Evolutionary conservation across 345 rosid species (phyloP).

Genomic region (Brassica nigra): DNA sequence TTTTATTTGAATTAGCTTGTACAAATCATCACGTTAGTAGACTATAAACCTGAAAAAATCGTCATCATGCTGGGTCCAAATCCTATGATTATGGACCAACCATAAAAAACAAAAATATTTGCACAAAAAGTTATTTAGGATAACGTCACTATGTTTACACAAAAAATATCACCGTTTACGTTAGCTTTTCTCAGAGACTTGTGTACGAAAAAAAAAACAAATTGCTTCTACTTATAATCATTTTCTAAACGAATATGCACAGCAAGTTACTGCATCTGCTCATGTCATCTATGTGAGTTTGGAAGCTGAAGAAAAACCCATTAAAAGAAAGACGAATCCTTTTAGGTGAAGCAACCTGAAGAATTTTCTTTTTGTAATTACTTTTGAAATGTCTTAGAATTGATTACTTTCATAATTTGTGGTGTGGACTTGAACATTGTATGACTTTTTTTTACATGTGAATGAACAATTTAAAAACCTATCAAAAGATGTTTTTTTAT

Average conservation of each 20-base stretch:
- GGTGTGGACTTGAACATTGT: conserved; percentile 18
- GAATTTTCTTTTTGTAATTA: background rate
- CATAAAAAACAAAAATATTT: background rate
- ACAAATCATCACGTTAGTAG: background rate
- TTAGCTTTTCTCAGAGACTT: background rate
- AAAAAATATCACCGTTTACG: background rate
- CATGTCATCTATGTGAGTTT: conserved; percentile 24
- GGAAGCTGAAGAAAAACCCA: conserved; percentile 25
- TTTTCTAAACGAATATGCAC: conserved; percentile 21
- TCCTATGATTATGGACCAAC: background rate
- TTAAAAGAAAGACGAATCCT: conserved; percentile 28
- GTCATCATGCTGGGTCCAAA: conserved; percentile 2
- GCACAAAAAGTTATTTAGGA: background rate
- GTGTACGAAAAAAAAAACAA: background rate
- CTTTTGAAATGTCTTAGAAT: conserved; percentile 15
- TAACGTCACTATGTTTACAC: background rate
- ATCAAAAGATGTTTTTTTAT: conserved; percentile 20
- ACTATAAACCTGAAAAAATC: background rate
- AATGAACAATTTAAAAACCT: conserved; percentile 19
- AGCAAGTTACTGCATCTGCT: conserved; percentile 14
- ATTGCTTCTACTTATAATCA: background rate
- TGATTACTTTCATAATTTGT: conserved; percentile 11
- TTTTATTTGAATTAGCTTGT: background rate
- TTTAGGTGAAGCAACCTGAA: conserved; percentile 39
- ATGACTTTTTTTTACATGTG: conserved; percentile 39